A percentile compares a stretch with the other conserved stretches of the same genome.
phyloP scores from a whole-genome alignment of 139 green algal genomes.

The Diplosphaera chodatii region DNA sequence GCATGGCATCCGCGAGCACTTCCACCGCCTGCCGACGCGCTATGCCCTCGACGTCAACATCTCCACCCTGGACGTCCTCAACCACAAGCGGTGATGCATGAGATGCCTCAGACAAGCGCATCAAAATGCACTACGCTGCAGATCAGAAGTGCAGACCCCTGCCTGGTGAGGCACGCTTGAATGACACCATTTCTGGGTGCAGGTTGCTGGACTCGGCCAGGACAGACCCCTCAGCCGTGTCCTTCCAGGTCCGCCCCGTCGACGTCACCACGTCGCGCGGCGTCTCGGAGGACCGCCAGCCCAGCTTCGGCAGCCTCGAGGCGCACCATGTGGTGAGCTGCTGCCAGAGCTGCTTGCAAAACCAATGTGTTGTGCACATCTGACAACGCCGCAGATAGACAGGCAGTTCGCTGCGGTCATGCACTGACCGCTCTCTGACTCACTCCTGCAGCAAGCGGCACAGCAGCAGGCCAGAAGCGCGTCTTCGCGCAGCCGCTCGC shows the following conservation, averaged over 20 bases:
- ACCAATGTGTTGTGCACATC: background rate
- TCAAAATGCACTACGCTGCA: too few species aligned
- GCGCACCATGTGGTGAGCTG: background rate
- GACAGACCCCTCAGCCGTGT: conserved; percentile 66
- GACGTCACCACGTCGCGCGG: conserved; percentile 44
- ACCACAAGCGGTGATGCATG: conserved; percentile 84
- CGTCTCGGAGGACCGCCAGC: conserved; percentile 3
- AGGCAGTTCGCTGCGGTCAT: too few species aligned
- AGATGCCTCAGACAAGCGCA: too few species aligned
- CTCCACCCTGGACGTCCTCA: conserved; percentile 81
- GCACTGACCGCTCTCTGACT: background rate
- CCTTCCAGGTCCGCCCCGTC: conserved; percentile 79
- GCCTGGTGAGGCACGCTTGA: too few species aligned
- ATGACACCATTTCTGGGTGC: too few species aligned
- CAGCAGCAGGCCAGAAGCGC: conserved; percentile 25
- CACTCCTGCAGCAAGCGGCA: background rate
- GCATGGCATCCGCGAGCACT: conserved; percentile 70
- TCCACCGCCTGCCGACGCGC: conserved; percentile 70
- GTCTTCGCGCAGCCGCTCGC: conserved; percentile 3
- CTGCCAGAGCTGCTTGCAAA: background rate
- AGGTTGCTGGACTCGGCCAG: conserved; percentile 78
- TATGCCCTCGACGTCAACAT: conserved; percentile 91
- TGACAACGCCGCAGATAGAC: too few species aligned
- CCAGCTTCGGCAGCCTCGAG: background rate
- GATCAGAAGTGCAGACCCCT: too few species aligned